Conservation (phyloP, 768 basidiomycete genomes). For the Kwoniella heveanensis region DNA sequence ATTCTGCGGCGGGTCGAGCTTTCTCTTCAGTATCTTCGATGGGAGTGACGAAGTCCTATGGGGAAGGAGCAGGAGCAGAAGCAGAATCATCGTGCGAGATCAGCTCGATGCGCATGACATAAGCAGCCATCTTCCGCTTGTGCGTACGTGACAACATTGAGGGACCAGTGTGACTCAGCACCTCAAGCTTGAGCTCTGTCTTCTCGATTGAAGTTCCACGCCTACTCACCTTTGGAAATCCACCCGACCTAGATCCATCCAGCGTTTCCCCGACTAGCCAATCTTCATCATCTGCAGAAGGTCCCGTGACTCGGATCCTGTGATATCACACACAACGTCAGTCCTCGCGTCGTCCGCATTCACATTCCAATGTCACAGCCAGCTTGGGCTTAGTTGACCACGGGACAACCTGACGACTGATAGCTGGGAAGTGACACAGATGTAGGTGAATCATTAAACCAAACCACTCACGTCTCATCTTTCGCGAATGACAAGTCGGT, state of each 20-base stretch:
- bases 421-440: too few relatives aligned
- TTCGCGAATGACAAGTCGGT: conserved; percentile 55
- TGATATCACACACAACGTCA: background rate
- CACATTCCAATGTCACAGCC: too few relatives aligned
- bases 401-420: too few relatives aligned
- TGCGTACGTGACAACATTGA: too few relatives aligned
- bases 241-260: conserved; percentile 50
- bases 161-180: too few relatives aligned
- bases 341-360: background rate
- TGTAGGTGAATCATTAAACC: too few relatives aligned
- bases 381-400: too few relatives aligned
- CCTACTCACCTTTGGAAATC: conserved; percentile 51
- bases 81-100: too few relatives aligned
- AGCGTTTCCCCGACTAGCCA: conserved; percentile 54
- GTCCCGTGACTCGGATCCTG: conserved; percentile 54
- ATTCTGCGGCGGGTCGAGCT: background rate
- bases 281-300: conserved; percentile 52
- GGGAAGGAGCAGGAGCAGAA: too few relatives aligned
- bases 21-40: conserved; percentile 23
- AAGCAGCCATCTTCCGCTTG: too few relatives aligned
- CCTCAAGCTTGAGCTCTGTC: too few relatives aligned
- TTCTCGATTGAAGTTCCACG: conserved; percentile 54
- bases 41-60: conserved; percentile 53
- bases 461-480: conserved; percentile 49
- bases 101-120: too few relatives aligned